These are phyloP conservation scores for Kuraishia cidri DNA, from an alignment of 805 yeast genomes.

Conservation along the genomic window DNA sequence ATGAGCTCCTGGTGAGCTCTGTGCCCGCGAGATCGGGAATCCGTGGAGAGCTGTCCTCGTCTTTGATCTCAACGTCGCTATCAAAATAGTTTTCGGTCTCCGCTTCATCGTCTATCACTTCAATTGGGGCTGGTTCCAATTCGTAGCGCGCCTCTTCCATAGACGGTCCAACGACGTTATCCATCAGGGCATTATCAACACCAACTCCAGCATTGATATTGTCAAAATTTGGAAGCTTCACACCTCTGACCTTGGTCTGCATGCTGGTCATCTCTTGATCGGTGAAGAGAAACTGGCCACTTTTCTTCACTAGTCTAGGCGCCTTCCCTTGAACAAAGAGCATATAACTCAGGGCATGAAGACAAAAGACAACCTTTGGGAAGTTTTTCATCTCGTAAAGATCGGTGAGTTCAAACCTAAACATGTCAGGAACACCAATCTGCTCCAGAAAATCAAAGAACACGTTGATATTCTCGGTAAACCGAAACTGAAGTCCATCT, in stretches of 20 bases:
- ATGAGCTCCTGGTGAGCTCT: not conserved
- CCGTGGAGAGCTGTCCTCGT: constrained; percentile 1
- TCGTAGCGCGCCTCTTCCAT: too few relatives aligned
- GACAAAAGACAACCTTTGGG: constrained; percentile 89
- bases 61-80: constrained; percentile 4
- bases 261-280: constrained; percentile 64
- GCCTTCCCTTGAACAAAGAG: constrained; percentile 49
- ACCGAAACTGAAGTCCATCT: constrained; percentile 62
- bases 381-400: constrained; percentile 85
- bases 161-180: too few relatives aligned
- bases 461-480: constrained; percentile 85
- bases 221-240: constrained; percentile 71
- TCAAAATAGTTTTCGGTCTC: constrained; percentile 3
- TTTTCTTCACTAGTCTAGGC: constrained; percentile 53
- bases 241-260: constrained; percentile 58
- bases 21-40: not conserved
- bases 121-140: not conserved
- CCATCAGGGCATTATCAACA: constrained; percentile 11
- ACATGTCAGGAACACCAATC: constrained; percentile 76
- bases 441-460: constrained; percentile 65
- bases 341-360: constrained; percentile 80
- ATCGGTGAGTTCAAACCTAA: constrained; percentile 87
- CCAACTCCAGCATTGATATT: constrained; percentile 24
- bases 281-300: constrained; percentile 53
- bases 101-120: not conserved